Evolutionary conservation across 768 basidiomycete species (phyloP).

Genomic region (Lactarius evosmus): DNA sequence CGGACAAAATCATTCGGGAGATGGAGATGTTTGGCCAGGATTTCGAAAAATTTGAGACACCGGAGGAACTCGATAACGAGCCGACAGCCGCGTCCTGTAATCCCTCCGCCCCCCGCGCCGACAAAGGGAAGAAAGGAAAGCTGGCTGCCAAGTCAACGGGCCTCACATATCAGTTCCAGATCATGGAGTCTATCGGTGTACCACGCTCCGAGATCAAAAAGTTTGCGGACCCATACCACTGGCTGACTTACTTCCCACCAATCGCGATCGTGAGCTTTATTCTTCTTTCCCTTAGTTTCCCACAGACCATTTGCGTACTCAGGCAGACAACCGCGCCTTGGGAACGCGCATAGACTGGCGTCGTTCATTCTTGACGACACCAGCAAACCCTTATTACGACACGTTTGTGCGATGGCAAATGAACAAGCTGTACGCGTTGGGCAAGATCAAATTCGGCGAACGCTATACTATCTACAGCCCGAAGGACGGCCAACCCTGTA

Average conservation of each 20-base stretch:
- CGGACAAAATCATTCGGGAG: slow-evolving; percentile 96
- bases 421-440: slow-evolving; percentile 81
- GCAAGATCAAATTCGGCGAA: slow-evolving; percentile 97
- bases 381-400: slow-evolving; percentile 96
- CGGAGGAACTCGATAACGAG: slow-evolving; percentile 42
- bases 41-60: slow-evolving; percentile 66
- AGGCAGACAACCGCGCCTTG: slow-evolving; percentile 75
- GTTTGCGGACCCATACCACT: slow-evolving; percentile 93
- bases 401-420: slow-evolving; percentile 97
- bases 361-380: slow-evolving; percentile 89
- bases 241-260: slow-evolving; percentile 94
- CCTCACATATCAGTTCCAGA: slow-evolving; percentile 96
- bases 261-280: slow-evolving; percentile 65
- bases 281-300: neutral
- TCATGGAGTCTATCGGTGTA: slow-evolving; percentile 91
- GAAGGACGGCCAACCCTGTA: slow-evolving; percentile 98
- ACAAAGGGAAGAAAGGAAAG: slow-evolving; percentile 95
- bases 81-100: slow-evolving; percentile 43
- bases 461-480: slow-evolving; percentile 98
- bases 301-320: slow-evolving; percentile 28
- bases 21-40: slow-evolving; percentile 93
- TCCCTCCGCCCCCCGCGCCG: slow-evolving; percentile 45
- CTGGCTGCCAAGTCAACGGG: slow-evolving; percentile 90
- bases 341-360: slow-evolving; percentile 99
- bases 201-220: slow-evolving; percentile 89